Conservation (phyloP, 2,329 filamentous ascomycete species). For the Sclerotinia trifoliorum region DNA sequence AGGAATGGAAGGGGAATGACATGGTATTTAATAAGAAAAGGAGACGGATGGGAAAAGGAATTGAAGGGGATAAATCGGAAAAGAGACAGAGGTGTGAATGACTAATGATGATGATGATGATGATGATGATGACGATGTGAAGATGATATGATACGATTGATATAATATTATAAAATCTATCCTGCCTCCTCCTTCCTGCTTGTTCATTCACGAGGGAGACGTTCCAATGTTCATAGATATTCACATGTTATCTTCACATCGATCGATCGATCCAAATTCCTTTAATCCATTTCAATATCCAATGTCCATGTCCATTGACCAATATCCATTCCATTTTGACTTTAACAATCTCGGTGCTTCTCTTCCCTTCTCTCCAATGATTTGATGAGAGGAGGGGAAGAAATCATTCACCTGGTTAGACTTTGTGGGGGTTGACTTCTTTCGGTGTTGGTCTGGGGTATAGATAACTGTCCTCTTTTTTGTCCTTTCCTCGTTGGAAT, state of each 20-base stretch:
- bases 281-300: no score
- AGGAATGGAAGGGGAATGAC: background rate
- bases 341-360: background rate
- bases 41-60: background rate
- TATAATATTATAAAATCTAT: background rate
- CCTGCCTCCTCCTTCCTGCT: background rate
- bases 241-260: no score
- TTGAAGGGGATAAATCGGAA: slow-evolving; percentile 1
- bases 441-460: slow-evolving; percentile 8
- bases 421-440: slow-evolving; percentile 11
- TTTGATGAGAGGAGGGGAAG: background rate
- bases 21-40: background rate
- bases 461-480: slow-evolving; percentile 4
- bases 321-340: background rate
- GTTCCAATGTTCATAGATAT: no score
- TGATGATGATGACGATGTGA: background rate
- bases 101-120: background rate
- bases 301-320: no score
- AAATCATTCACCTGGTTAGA: background rate
- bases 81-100: background rate
- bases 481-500: background rate
- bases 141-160: background rate
- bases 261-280: no score
- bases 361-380: background rate
- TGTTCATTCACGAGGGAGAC: background rate